Base-by-base conservation (phyloP, 2,329 filamentous ascomycete species). In the Sporothrix euskadiensis region DNA sequence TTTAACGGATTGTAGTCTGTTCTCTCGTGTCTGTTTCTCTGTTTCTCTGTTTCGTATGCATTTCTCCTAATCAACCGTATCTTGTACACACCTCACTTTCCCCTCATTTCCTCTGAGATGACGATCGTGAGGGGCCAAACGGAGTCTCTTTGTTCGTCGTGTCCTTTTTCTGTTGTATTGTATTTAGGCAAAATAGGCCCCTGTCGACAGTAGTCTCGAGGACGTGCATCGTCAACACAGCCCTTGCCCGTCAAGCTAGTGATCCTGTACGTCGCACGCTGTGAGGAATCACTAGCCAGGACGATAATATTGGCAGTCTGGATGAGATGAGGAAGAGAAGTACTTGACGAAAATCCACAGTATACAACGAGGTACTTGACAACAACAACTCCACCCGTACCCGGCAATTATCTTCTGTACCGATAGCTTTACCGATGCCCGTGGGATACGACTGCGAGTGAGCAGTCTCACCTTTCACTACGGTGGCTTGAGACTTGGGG, bases 141-240 rank as follows among this genome's bases (percentile, higher is more conserved):
- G 56, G 56, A 57, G 44, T 47, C 44, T 4, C 12, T 4, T 54
- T n/a, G 52, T 26, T n/a, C 26, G 16, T 54, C 56, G 26, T 4
- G 14, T 57, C 26, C 56, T 16, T 6, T 57, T 30, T 30, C 2
- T 5, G 57, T n/a, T 32, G 14, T 61, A 32, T 32, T 39, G 57
- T 5, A 61, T 61, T 61, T 61, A 61, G 57, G 57, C 57, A 61
- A 61, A 61, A 61, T 61, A 61, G 26, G 32, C 57, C 57, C 57
- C 57, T 61, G 57, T 61, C 57, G 16, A 41, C 57, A 61, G 32
- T 41, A 39, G 57, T 54, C 32, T 14, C 9, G 26, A 57, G 5
- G 26, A 32, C 22, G 26, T 32, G 56, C 9, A 32, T 26, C n/a
- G 22, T 16, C n/a, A 32, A 57, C 26, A 32, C 16, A 57, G 26